Conservation (phyloP, 345 rosid species). For the Cochlearia excelsa region DNA sequence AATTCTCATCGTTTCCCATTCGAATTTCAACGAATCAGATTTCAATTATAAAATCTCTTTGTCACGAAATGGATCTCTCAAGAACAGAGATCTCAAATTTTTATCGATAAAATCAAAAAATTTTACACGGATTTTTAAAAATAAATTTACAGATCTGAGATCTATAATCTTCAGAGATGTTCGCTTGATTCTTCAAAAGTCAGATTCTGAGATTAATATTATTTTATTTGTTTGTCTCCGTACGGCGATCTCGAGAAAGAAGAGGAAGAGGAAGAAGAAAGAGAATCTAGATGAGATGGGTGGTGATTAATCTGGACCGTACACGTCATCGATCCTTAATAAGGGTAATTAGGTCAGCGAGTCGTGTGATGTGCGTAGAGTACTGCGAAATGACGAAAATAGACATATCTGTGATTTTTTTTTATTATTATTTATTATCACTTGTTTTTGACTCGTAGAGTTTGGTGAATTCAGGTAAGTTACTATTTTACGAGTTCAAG, state of each 20-base stretch:
- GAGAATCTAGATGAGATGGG: conserved; percentile 39
- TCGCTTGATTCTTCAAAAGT: conserved; percentile 5
- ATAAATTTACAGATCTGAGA: conserved; percentile 30
- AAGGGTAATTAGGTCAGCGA: conserved; percentile 12
- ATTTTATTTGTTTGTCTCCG: background rate
- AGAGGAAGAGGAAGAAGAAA: background rate
- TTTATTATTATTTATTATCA: background rate
- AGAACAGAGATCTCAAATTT: conserved; percentile 22
- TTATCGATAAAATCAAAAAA: conserved; percentile 20
- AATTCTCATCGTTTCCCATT: conserved; percentile 46
- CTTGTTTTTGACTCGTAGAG: too few species aligned
- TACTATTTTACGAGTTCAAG: too few species aligned
- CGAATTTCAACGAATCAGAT: conserved; percentile 4
- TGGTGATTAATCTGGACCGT: conserved; percentile 55
- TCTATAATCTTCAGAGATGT: background rate
- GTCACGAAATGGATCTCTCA: conserved; percentile 20
- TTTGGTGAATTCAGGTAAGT: too few species aligned
- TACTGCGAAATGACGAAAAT: conserved; percentile 1
- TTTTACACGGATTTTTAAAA: background rate
- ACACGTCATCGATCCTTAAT: conserved; percentile 70
- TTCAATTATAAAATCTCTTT: background rate
- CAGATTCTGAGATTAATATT: conserved; percentile 1
- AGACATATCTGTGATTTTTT: background rate
- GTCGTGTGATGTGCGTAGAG: conserved; percentile 15
- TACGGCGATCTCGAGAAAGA: conserved; percentile 21